A percentile compares a stretch with the other conserved stretches of the same genome.
Evolutionary conservation across 2,329 filamentous ascomycete genomes (phyloP).

Genomic region (Cytospora mali): DNA sequence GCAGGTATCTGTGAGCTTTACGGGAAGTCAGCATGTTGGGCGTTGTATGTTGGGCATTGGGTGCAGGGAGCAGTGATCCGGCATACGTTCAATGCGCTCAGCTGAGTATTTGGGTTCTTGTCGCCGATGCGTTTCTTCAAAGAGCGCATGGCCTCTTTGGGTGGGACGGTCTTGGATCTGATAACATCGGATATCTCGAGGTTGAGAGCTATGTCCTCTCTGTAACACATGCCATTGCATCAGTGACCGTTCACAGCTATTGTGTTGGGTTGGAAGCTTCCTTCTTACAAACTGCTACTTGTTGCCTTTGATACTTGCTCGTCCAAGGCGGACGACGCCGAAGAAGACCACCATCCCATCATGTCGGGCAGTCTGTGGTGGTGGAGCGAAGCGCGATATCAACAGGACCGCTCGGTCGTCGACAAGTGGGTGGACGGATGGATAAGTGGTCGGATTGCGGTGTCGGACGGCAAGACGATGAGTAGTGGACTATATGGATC

Average conservation of each 20-base stretch:
- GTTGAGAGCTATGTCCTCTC: slow-evolving; percentile 95
- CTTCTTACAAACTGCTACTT: slow-evolving; percentile 80
- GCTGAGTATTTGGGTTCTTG: slow-evolving; percentile 95
- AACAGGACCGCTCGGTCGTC: neutral
- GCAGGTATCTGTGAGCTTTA: slow-evolving; percentile 89
- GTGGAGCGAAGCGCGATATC: neutral
- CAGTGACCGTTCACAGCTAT: slow-evolving; percentile 23
- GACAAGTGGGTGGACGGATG: neutral
- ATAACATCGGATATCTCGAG: slow-evolving; percentile 98
- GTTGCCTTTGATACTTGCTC: slow-evolving; percentile 97
- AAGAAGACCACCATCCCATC: slow-evolving; percentile 98
- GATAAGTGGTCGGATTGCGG: neutral
- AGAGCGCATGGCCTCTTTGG: slow-evolving; percentile 97
- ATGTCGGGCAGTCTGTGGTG: slow-evolving; percentile 45
- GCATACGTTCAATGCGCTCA: slow-evolving; percentile 86
- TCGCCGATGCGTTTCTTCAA: slow-evolving; percentile 93
- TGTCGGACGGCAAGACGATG: neutral
- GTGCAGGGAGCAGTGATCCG: neutral
- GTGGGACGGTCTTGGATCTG: slow-evolving; percentile 94
- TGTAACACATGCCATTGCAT: slow-evolving; percentile 40
- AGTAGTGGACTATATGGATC: neutral
- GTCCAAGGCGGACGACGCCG: slow-evolving; percentile 86
- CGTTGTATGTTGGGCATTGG: neutral
- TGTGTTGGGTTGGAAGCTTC: neutral
- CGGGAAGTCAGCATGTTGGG: neutral